Evolutionary conservation across 352 stramenopile genomes (phyloP), one percentile per base, ranked within the genome.

Genomic region (Blastocystis hominis): DNA sequence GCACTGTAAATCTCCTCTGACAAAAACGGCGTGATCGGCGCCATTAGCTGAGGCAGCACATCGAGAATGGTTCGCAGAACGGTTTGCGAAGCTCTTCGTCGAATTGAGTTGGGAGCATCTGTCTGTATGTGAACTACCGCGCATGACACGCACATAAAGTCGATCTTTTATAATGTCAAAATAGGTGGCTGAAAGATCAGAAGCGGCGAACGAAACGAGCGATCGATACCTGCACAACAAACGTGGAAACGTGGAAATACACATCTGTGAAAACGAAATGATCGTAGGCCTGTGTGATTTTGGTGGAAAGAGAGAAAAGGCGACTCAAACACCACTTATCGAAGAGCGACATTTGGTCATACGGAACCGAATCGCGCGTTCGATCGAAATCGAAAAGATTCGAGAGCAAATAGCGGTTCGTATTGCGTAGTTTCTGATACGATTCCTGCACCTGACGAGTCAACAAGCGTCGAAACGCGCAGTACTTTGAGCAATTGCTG

Each of bases 371-470:
- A 24, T 80, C 55, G n/a, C 34, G 20, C 10, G 50, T 13, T 13
- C 13, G 7, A n/a, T 76, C 9, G 47, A 66, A 80, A n/a, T 80
- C 70, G 40, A 20, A 70, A 42, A 80, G 50, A n/a, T 80, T 80
- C 10, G 50, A 62, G 10, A 98, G 92, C 77, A 99, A 90, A 89
- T 98, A 99, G 0, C 96, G 92, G 38, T 95, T 93, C 62, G 96
- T 98, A 90, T 99, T 99, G 80, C 96, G 93, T 15, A 98, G 91
- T 88, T 95, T 95, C 15, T 93, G 90, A 78, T 95, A 95, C 38
- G 89, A 92, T 78, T 95, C 93, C 68, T 93, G 93, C 10, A 94
- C 92, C n/a, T n/a, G n/a, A n/a, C n/a, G n/a, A n/a, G n/a, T n/a
- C n/a, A n/a, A n/a, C n/a, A n/a, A n/a, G n/a, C n/a, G n/a, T n/a